Evolutionary conservation across 1,284 basidiomycete species (phyloP).

Genomic region (Volvariella surrecta): DNA sequence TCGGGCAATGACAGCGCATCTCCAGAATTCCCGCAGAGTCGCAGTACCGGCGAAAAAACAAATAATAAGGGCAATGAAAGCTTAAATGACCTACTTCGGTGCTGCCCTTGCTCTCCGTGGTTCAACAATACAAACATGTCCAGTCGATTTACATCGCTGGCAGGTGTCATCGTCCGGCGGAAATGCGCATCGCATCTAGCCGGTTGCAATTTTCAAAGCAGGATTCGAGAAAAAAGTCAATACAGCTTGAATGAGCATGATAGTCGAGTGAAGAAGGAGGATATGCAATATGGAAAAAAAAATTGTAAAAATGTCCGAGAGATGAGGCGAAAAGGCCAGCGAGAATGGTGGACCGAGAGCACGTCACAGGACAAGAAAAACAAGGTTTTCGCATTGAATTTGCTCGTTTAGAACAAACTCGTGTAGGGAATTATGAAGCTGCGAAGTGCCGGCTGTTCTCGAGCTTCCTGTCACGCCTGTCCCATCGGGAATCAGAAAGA

Average conservation of each 20-base stretch:
- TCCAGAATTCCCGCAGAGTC: background rate
- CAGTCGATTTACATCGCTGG: slow-evolving; percentile 58
- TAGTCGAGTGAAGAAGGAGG: too few species aligned
- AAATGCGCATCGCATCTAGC: slow-evolving; percentile 77
- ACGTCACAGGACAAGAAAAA: too few species aligned
- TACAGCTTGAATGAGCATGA: background rate
- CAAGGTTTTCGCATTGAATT: too few species aligned
- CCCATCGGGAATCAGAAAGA: too few species aligned
- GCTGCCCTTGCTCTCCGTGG: slow-evolving; percentile 67
- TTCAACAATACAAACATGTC: slow-evolving; percentile 71
- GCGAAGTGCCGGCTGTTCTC: too few species aligned
- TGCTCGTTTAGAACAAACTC: too few species aligned
- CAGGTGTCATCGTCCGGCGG: slow-evolving; percentile 59
- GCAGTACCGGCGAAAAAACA: slow-evolving; percentile 12
- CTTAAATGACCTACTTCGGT: slow-evolving; percentile 57
- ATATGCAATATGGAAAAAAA: too few species aligned
- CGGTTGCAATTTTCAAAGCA: background rate
- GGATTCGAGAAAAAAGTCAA: background rate
- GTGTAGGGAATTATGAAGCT: too few species aligned
- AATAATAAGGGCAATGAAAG: slow-evolving; percentile 13
- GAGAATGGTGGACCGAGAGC: too few species aligned
- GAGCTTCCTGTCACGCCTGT: too few species aligned
- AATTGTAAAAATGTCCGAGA: too few species aligned
- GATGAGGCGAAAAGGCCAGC: too few species aligned
- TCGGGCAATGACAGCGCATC: slow-evolving; percentile 1